A percentile compares a stretch with the other conserved stretches of the same genome.
Evolutionary conservation across 2,329 filamentous ascomycete genomes (phyloP).

Genomic region (Zasmidium cellare): DNA sequence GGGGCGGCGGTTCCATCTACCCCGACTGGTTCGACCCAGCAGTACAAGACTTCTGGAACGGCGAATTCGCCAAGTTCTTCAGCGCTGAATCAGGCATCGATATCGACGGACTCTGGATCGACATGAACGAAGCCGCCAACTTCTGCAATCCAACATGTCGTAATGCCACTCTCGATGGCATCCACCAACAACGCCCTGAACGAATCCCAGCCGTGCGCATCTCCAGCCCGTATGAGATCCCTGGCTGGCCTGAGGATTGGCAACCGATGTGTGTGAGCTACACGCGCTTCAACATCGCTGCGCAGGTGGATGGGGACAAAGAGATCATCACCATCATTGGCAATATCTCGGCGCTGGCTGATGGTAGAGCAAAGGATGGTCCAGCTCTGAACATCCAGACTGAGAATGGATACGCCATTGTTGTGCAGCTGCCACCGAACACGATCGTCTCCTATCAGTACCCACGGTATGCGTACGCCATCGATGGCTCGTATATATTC

Average conservation of each 20-base stretch:
- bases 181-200: conserved; percentile 56
- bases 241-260: conserved; percentile 68
- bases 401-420: conserved; percentile 36
- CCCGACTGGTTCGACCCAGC: conserved; percentile 71
- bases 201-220: conserved; percentile 61
- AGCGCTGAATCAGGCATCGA: conserved; percentile 63
- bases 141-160: conserved; percentile 50
- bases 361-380: conserved; percentile 27
- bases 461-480: conserved; percentile 28
- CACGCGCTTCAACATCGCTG: conserved; percentile 34
- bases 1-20: conserved; percentile 60
- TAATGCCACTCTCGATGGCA: conserved; percentile 35
- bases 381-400: conserved; percentile 31
- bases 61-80: conserved; percentile 68
- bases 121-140: conserved; percentile 63
- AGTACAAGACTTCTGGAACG: conserved; percentile 67
- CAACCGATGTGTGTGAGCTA: conserved; percentile 52
- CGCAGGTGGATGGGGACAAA: conserved; percentile 33
- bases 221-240: conserved; percentile 62
- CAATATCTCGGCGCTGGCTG: conserved; percentile 33
- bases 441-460: conserved; percentile 34
- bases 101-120: conserved; percentile 72
- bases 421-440: conserved; percentile 34
- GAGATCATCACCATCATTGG: conserved; percentile 39
- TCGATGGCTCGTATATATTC: conserved; percentile 34